These are phyloP conservation scores for Salix koriyanagi DNA, from an alignment of 345 rosid genomes.

Conservation along the genomic window DNA sequence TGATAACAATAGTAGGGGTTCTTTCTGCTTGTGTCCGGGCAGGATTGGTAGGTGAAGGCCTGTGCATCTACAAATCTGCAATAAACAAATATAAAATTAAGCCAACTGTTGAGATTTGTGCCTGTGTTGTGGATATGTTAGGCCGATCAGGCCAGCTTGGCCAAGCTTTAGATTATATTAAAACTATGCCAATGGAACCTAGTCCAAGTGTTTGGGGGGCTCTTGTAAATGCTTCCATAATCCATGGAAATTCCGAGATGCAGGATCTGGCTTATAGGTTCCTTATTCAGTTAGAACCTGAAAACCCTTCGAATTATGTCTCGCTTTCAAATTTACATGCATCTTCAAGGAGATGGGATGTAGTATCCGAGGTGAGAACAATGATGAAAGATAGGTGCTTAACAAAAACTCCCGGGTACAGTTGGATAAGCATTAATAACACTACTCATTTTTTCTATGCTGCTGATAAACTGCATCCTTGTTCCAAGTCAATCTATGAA, in stretches of 20 bases:
- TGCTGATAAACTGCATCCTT: slow-evolving; percentile 51
- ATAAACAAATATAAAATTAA: slow-evolving; percentile 37
- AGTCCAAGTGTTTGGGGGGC: slow-evolving; percentile 73
- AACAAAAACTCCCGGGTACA: slow-evolving; percentile 65
- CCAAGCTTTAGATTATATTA: slow-evolving; percentile 48
- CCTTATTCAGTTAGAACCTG: slow-evolving; percentile 58
- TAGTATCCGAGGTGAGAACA: slow-evolving; percentile 56
- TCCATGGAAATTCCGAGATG: slow-evolving; percentile 58
- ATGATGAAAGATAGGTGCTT: slow-evolving; percentile 54
- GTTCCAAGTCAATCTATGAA: slow-evolving; percentile 39
- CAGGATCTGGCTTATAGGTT: slow-evolving; percentile 51
- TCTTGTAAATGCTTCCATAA: slow-evolving; percentile 50
- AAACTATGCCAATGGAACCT: slow-evolving; percentile 50
- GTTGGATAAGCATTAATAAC: slow-evolving; percentile 55
- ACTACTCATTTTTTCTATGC: slow-evolving; percentile 48
- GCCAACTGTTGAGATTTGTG: slow-evolving; percentile 56
- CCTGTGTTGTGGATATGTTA: slow-evolving; percentile 61
- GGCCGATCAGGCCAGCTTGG: slow-evolving; percentile 56
- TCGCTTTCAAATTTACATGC: slow-evolving; percentile 59
- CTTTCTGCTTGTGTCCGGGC: slow-evolving; percentile 63
- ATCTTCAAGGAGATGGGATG: slow-evolving; percentile 54
- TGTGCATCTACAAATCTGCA: slow-evolving; percentile 35
- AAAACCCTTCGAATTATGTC: slow-evolving; percentile 58
- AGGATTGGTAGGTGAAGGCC: slow-evolving; percentile 52
- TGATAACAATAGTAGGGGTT: slow-evolving; percentile 48